Evolutionary conservation across 352 stramenopile species (phyloP).

Genomic region (Phytophthora multivora): DNA sequence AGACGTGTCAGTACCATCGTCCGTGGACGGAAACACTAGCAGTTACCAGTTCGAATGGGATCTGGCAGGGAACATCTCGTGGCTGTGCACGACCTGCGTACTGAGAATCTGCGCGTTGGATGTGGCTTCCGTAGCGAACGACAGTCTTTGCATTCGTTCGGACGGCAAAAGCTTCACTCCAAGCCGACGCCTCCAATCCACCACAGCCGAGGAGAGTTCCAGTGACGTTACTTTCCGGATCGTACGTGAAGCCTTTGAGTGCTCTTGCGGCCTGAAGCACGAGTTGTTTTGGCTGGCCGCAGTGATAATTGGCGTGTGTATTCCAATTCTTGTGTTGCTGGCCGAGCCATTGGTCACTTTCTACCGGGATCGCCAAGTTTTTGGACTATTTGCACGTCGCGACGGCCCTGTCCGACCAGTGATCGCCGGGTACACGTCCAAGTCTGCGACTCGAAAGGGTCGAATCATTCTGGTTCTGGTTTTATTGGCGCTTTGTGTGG

Average conservation of each 20-base stretch:
- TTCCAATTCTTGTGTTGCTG: constrained; percentile 47
- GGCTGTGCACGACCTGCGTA: constrained; percentile 52
- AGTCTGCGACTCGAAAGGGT: constrained; percentile 41
- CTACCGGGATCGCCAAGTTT: constrained; percentile 59
- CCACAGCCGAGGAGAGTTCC: constrained; percentile 5
- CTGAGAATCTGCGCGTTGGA: constrained; percentile 46
- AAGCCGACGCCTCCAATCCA: constrained; percentile 20
- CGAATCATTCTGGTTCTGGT: constrained; percentile 42
- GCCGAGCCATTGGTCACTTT: constrained; percentile 65
- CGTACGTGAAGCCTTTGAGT: constrained; percentile 52
- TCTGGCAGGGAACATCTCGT: constrained; percentile 40
- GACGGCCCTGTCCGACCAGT: constrained; percentile 35
- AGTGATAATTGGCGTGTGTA: constrained; percentile 40
- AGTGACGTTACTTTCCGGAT: constrained; percentile 53
- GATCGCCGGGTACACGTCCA: constrained; percentile 35
- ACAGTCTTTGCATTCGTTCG: constrained; percentile 54
- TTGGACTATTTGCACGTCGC: constrained; percentile 46
- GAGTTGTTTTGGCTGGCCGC: constrained; percentile 46
- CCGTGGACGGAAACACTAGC: constrained; percentile 5
- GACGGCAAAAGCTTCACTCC: constrained; percentile 30
- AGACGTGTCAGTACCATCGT: constrained; percentile 11
- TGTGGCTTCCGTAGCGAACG: constrained; percentile 10
- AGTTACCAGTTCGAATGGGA: constrained; percentile 56
- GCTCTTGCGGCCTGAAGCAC: constrained; percentile 50
- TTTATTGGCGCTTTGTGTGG: constrained; percentile 39